Base-by-base conservation (phyloP, 345 rosid species). In the Pseudoturritis turrita region DNA sequence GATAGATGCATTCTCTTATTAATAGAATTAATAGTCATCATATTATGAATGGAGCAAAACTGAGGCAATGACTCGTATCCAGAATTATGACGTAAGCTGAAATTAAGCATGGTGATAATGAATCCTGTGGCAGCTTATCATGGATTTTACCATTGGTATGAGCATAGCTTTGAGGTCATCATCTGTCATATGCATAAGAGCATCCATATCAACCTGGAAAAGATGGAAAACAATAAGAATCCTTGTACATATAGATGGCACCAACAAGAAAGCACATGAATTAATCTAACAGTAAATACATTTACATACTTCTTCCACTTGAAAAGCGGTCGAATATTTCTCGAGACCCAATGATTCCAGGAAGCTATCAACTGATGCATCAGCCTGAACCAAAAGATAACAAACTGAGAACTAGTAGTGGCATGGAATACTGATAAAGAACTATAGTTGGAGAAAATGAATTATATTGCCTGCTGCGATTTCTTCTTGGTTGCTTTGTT, bases 121-220 rank as follows among this genome's bases (percentile, higher is more conserved):
- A 58, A 43, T n/a, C n/a, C n/a, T 49, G 15, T 56, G 36, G 50
- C 56, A 68, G n/a, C 45, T 62, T 5, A 43, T 43, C 50, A 41
- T 41, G 41, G 25, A 76, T 57, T 26, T 77, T 86, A 95, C 99
- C 99, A 95, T 89, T 10, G 98, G 99, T 78, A 95, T 88, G 70
- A 97, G 90, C 78, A 95, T 55, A 79, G 91, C 97, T 81, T 89
- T 95, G 66, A 91, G 94, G 75, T 95, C 99, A 51, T 85, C 96
- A 79, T 95, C 99, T 62, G 80, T 86, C 99, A 95, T 95, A 85
- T 95, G 99, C 39, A 85, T 60, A 62, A 95, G 96, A 55, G 99
- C 94, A 23, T 91, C 78, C 99, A 95, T 95, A 79, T 95, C 99
- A 73, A 95, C 97, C 97, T 95, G 81, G 47, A 74, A 33, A 81